These are phyloP conservation scores for Fonsecaea nubica DNA, from an alignment of 2,329 filamentous ascomycete species.

Conservation along the genomic window DNA sequence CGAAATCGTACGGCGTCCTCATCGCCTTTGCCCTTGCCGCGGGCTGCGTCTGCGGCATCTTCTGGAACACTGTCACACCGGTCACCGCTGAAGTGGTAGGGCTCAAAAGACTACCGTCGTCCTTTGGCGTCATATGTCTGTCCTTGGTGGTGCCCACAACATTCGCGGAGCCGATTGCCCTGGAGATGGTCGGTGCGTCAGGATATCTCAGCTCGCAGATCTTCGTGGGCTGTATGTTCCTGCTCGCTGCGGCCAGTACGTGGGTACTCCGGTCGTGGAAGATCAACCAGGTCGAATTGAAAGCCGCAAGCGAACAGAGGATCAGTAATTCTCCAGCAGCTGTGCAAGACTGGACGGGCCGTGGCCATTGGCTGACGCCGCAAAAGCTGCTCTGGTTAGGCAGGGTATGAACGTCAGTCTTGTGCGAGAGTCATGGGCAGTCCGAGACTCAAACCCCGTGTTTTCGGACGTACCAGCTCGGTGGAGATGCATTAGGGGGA, in stretches of 20 bases:
- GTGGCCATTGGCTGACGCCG: constrained; percentile 23
- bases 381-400: constrained; percentile 21
- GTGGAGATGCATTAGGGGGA: background rate
- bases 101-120: constrained; percentile 33
- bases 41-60: constrained; percentile 54
- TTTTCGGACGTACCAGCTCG: background rate
- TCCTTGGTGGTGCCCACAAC: constrained; percentile 33
- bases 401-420: constrained; percentile 15
- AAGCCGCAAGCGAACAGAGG: constrained; percentile 23
- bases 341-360: background rate
- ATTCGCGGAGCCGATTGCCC: constrained; percentile 37
- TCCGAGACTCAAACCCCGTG: background rate
- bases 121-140: constrained; percentile 35
- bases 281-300: constrained; percentile 34
- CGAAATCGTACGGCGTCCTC: constrained; percentile 50
- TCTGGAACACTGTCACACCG: constrained; percentile 26
- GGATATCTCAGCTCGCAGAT: constrained; percentile 36
- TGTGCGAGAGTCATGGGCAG: background rate
- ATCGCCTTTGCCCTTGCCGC: constrained; percentile 53
- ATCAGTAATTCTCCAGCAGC: background rate
- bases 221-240: constrained; percentile 36
- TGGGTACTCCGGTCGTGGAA: constrained; percentile 37
- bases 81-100: constrained; percentile 36
- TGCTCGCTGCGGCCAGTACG: constrained; percentile 30
- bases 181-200: constrained; percentile 32